Evolutionary conservation across 306 rosid genomes (phyloP).

Genomic region (Lablab purpureus): DNA sequence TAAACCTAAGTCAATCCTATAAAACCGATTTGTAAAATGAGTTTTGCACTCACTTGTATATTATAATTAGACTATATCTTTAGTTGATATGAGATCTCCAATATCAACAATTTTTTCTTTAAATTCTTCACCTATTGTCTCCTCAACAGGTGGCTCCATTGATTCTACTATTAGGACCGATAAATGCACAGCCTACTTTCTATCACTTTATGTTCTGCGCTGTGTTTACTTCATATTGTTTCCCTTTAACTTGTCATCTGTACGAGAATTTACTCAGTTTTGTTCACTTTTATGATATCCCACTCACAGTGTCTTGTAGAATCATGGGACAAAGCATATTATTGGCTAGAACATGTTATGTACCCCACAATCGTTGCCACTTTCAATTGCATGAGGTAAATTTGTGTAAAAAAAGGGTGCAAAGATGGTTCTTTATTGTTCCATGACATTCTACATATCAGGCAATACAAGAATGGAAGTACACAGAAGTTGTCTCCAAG

Average conservation of each 20-base stretch:
- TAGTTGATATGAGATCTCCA: not conserved
- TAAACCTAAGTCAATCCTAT: too few relatives aligned
- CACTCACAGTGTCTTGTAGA: not conserved
- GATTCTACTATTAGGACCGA: not conserved
- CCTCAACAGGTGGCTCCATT: not conserved
- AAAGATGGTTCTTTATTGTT: not conserved
- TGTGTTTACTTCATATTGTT: not conserved
- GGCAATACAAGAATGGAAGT: conserved; percentile 36
- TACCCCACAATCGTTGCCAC: not conserved
- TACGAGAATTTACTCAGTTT: not conserved
- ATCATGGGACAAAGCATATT: not conserved
- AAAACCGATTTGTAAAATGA: too few relatives aligned
- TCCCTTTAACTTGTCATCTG: not conserved
- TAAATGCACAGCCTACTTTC: conserved; percentile 7
- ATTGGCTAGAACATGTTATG: not conserved
- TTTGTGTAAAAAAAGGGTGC: not conserved
- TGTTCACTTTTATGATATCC: not conserved
- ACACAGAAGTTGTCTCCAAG: conserved; percentile 27
- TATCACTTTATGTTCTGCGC: not conserved
- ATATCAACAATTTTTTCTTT: not conserved
- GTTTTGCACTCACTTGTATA: too few relatives aligned
- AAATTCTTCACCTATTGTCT: not conserved
- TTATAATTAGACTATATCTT: too few relatives aligned
- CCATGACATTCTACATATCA: not conserved
- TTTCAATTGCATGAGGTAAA: not conserved